Conservation (phyloP, 805 yeast species). For the Zygosaccharomyces gambellarensis region DNA sequence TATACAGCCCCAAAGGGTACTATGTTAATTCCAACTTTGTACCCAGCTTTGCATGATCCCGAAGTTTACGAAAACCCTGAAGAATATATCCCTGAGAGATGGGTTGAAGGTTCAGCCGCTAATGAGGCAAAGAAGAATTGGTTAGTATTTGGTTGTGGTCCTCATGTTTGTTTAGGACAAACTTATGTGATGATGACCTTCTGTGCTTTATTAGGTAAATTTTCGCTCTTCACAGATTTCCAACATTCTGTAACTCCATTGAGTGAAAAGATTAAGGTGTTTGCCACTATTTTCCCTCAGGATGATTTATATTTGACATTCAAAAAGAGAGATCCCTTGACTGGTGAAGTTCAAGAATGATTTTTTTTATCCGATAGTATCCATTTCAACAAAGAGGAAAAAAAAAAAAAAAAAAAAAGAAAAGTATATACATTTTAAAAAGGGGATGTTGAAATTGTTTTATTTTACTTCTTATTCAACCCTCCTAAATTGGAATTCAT, state of each 20-base stretch:
- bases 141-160: slow-evolving; percentile 96
- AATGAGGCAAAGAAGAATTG: slow-evolving; percentile 79
- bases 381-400: no score
- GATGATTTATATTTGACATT: slow-evolving; percentile 86
- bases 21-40: slow-evolving; percentile 92
- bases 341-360: slow-evolving; percentile 31
- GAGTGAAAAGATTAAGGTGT: slow-evolving; percentile 89
- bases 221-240: slow-evolving; percentile 74
- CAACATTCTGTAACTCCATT: slow-evolving; percentile 75
- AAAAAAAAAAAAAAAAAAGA: no score
- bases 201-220: slow-evolving; percentile 87
- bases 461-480: no score
- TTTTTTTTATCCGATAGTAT: not conserved
- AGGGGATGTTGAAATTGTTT: no score
- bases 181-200: slow-evolving; percentile 87
- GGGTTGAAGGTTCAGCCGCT: slow-evolving; percentile 76
- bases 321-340: slow-evolving; percentile 53
- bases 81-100: slow-evolving; percentile 91
- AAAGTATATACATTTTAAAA: no score
- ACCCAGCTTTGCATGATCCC: slow-evolving; percentile 96
- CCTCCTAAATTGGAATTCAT: no score
- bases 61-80: slow-evolving; percentile 95
- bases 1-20: slow-evolving; percentile 96
- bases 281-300: slow-evolving; percentile 96
- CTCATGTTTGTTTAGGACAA: slow-evolving; percentile 94